Evolutionary conservation across 2,329 filamentous ascomycete genomes (phyloP), one percentile per base, ranked within the genome.

Genomic region (Xylariales sp.): DNA sequence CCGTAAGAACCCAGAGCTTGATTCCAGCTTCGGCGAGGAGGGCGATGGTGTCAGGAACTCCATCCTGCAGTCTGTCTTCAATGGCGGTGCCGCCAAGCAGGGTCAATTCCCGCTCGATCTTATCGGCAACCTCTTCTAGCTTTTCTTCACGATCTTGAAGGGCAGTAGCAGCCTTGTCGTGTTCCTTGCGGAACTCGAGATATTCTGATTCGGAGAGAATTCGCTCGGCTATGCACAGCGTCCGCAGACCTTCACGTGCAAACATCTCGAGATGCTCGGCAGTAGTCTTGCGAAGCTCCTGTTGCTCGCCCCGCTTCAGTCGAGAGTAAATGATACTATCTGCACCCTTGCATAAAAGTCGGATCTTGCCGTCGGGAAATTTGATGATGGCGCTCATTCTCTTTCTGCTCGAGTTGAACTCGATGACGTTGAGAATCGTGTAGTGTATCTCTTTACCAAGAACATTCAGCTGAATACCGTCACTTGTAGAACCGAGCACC

Each of bases 251-350:
- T 69, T 98, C 94, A 37, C 91, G 77, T 15, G 94, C 93, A 63
- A 97, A 98, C 78, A 95, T 86, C 57, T 98, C 94, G 14, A 98
- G 76, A 55, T 98, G 93, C 50, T 96, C 88, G 4, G 90, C 93
- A 2, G 94, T 98, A 14, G 76, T 74, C 51, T 79, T 77, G 44
- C 93, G 80, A 38, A 98, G 75, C 54, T 95, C 85, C 43, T 80
- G 73, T 63, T 98, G 93, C 60, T 95, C 83, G 33, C 90, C 89
- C 46, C 77, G 80, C 63, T 82, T 87, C 43, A 98, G 71, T 5
- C 93, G 85, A 6, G 89, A 90, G 61, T 97, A 98, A 47, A 98
- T 97, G 53, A 97, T 85, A 54, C 88, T 96, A 60, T 98, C 93
- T 23, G 93, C 93, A 47, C 93, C 93, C 66, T 98, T 98, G 72